Conservation (phyloP, 2,329 filamentous ascomycete species). For the Penicillium italicum region DNA sequence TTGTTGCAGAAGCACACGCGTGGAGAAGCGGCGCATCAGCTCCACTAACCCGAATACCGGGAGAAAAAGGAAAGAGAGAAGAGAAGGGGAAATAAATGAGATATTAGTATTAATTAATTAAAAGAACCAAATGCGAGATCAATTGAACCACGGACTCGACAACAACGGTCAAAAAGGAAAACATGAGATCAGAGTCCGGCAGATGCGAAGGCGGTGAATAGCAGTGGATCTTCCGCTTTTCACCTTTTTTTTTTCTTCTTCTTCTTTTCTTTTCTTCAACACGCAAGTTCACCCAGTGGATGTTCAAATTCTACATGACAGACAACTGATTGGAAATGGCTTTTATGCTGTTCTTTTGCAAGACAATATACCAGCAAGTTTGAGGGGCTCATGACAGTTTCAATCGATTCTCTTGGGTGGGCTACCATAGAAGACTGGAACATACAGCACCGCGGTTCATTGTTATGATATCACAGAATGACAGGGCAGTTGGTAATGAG, state of each 20-base stretch:
- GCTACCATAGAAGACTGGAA: constrained; percentile 48
- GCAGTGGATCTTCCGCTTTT: constrained; percentile 10
- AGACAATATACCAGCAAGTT: constrained; percentile 45
- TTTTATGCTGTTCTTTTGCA: constrained; percentile 32
- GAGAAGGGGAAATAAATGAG: constrained; percentile 5
- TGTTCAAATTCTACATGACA: constrained; percentile 27
- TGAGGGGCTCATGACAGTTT: constrained; percentile 44
- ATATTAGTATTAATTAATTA: constrained; percentile 13
- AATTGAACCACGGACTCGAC: constrained; percentile 16
- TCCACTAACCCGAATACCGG: constrained; percentile 14
- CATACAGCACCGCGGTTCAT: constrained; percentile 22
- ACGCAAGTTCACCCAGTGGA: constrained; percentile 33
- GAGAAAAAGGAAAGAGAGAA: constrained; percentile 1
- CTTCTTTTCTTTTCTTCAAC: constrained; percentile 16
- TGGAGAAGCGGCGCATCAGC: constrained; percentile 36
- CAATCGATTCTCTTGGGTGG: constrained; percentile 34
- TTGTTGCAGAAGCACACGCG: constrained; percentile 34
- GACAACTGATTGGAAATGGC: constrained; percentile 26
- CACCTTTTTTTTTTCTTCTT: constrained; percentile 14
- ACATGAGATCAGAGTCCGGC: constrained; percentile 13
- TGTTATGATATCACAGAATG: constrained; percentile 5
- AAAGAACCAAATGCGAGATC: constrained; percentile 15
- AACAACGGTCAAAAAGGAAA: constrained; percentile 17
- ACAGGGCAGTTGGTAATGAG: neutral
- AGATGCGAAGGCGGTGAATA: constrained; percentile 18